A percentile compares a stretch with the other conserved stretches of the same genome.
phyloP scores from a whole-genome alignment of 441 rosid species.

The Croton laevigatus region DNA sequence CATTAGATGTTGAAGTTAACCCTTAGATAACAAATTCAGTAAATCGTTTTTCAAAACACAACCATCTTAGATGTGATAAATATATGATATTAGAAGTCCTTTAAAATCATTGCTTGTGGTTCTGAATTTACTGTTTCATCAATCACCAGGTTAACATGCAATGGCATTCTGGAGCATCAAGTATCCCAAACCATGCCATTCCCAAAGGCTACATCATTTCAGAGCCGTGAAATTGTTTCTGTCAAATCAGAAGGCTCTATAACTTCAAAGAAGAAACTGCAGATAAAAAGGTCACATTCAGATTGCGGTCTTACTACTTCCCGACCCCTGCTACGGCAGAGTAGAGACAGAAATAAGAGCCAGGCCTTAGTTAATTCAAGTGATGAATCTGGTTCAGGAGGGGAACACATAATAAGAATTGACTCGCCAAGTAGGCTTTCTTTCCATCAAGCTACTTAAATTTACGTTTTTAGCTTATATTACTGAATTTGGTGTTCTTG shows the following conservation, averaged over 20 bases:
- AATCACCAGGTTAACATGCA: constrained; percentile 42
- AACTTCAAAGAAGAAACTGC: constrained; percentile 32
- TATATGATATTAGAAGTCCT: too few species aligned
- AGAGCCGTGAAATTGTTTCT: constrained; percentile 28
- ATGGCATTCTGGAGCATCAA: constrained; percentile 28
- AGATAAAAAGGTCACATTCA: constrained; percentile 15
- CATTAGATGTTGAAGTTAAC: too few species aligned
- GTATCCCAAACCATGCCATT: constrained; percentile 34
- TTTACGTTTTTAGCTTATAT: not conserved
- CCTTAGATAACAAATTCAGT: too few species aligned
- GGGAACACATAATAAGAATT: constrained; percentile 53
- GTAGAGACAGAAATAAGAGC: constrained; percentile 20
- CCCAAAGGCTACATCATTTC: constrained; percentile 32
- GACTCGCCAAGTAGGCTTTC: constrained; percentile 74
- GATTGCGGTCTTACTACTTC: constrained; percentile 17
- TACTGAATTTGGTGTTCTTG: not conserved
- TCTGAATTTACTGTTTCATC: not conserved
- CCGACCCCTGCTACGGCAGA: constrained; percentile 1
- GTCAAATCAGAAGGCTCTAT: constrained; percentile 54
- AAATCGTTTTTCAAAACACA: too few species aligned
- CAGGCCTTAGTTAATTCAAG: constrained; percentile 42
- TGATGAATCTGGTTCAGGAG: constrained; percentile 51
- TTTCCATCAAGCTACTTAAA: constrained; percentile 31
- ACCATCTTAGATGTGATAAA: too few species aligned
- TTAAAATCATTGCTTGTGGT: not conserved